Evolutionary conservation across 192 early-diverging fungal genomes (phyloP).

Genomic region (Umbelopsis sp.): DNA sequence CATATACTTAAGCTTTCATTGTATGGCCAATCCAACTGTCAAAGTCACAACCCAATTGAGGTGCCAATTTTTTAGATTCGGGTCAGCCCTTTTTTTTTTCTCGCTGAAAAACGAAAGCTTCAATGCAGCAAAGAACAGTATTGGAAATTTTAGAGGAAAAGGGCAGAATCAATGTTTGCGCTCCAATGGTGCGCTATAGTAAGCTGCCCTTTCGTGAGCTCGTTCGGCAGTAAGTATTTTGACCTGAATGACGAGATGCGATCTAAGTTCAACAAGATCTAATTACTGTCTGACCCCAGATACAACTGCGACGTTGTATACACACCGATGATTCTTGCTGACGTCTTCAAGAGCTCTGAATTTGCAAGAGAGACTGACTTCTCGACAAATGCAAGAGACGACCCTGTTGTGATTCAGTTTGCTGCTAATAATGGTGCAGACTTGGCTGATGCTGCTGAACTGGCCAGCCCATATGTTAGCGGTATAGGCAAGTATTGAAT

Average conservation of each 20-base stretch:
- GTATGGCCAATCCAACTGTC: no score
- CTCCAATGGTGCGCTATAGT: conserved; percentile 97
- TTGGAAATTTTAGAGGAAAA: conserved; percentile 60
- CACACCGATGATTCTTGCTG: conserved; percentile 96
- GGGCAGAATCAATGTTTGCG: conserved; percentile 79
- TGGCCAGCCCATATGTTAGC: conserved; percentile 77
- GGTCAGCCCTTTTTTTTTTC: no score
- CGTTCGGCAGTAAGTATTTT: conserved; percentile 66
- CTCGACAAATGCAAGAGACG: conserved; percentile 77
- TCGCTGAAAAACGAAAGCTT: not conserved
- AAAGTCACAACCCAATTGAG: no score
- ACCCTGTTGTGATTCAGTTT: conserved; percentile 93
- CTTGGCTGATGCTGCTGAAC: conserved; percentile 81
- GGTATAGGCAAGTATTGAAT: conserved; percentile 50
- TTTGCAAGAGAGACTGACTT: conserved; percentile 83
- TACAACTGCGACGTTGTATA: conserved; percentile 90
- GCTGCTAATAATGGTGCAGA: conserved; percentile 82
- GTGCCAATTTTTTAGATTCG: no score
- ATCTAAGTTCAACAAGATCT: not conserved
- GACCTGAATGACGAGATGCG: not conserved
- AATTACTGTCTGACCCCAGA: conserved; percentile 32
- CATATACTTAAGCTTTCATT: no score
- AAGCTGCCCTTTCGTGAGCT: conserved; percentile 92
- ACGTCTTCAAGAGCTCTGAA: conserved; percentile 86
- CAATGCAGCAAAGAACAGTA: conserved; percentile 18